Evolutionary conservation across 2,329 filamentous ascomycete genomes (phyloP).

Genomic region (Colletotrichum kahawae): DNA sequence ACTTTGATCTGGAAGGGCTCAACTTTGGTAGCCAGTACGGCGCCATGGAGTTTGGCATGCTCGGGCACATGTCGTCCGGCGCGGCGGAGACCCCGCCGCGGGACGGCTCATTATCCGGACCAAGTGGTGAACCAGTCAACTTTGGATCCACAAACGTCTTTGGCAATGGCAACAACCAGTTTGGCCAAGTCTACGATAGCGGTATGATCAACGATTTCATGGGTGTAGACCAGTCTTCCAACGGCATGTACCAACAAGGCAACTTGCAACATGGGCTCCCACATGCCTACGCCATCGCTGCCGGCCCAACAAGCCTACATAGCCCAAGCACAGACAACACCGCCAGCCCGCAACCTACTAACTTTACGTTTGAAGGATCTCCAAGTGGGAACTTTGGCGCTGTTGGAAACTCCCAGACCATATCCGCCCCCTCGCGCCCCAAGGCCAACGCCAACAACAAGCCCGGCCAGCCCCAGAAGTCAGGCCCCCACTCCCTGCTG

Average conservation of each 20-base stretch:
- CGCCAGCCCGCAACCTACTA: constrained; percentile 62
- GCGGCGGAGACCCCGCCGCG: constrained; percentile 79
- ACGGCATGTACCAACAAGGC: constrained; percentile 57
- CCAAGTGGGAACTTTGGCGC: constrained; percentile 35
- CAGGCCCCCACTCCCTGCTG: constrained; percentile 55
- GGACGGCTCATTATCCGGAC: constrained; percentile 57
- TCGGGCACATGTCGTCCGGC: constrained; percentile 94
- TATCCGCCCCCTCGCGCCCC: constrained; percentile 38
- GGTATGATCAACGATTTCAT: constrained; percentile 59
- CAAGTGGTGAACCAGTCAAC: constrained; percentile 35
- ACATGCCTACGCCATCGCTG: constrained; percentile 69
- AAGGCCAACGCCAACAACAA: constrained; percentile 41
- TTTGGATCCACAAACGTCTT: constrained; percentile 54
- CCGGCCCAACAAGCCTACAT: constrained; percentile 65
- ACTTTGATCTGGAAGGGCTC: constrained; percentile 92
- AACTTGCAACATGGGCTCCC: constrained; percentile 67
- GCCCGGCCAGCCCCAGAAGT: constrained; percentile 42
- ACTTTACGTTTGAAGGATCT: constrained; percentile 60
- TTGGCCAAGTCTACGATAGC: constrained; percentile 55
- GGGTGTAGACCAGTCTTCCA: constrained; percentile 54
- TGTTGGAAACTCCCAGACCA: constrained; percentile 21
- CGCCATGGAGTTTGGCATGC: constrained; percentile 92
- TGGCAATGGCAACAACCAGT: constrained; percentile 55
- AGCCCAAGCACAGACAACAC: constrained; percentile 70
- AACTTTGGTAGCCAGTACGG: constrained; percentile 98